Evolutionary conservation across 176 grass and related monocot genomes (phyloP), one percentile per base, ranked within the genome.

Genomic region (Cenchrus purpureus): DNA sequence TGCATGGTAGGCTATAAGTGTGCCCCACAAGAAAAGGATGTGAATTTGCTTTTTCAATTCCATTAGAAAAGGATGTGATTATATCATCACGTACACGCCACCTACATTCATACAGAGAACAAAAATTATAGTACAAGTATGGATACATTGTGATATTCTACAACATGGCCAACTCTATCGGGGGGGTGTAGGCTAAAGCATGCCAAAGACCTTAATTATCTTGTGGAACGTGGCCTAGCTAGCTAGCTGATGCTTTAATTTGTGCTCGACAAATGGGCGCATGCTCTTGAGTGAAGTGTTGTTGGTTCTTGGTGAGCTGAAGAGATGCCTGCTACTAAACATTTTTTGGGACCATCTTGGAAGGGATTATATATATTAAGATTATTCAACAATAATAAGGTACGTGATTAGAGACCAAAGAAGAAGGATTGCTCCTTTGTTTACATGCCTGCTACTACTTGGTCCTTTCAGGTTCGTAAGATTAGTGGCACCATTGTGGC

Each of bases 151-250:
- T 84, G 66, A 79, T 81, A 63, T 53, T 58, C 42, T 54, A 45
- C 61, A 76, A 77, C n/a, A 86, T 82, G 64, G 17, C 83, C 83
- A 89, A 64, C 81, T 81, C 44, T 40, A 40, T 40, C 37, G 1
- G n/a, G 19, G 68, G 59, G 10, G 40, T 76, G 50, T 40, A 46
- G 49, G 74, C 79, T 78, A 73, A 79, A 90, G 75, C 58, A 86
- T 66, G 84, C 32, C 32, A 73, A 76, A 82, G 76, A 73, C 50
- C 71, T 90, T 79, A 77, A 49, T 77, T 53, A 20, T 77, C 34
- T 28, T 73, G 52, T 82, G 82, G 76, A 79, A 74, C 68, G 51
- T 79, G 82, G 67, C 59, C 60, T 74, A 49, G 73, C 53, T 37
- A 75, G 34, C 65, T 57, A 71, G 20, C 51, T 40, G 13, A 56